A percentile compares a stretch with the other conserved stretches of the same genome.
Conservation (phyloP, 441 rosid genomes). For the Omphalea diandra region DNA sequence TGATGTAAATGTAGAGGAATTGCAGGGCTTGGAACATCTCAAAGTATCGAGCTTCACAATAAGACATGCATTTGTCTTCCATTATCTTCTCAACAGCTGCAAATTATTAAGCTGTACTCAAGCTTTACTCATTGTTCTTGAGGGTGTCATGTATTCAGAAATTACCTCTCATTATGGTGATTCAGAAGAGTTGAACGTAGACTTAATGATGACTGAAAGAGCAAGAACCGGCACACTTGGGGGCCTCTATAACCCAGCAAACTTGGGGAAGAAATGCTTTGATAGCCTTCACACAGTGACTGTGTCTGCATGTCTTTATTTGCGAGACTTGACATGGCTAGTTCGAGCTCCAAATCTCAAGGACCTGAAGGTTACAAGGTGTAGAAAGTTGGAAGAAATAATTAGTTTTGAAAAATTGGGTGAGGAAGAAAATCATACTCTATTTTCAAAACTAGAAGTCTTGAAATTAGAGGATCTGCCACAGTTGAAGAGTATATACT, state of each 20-base stretch:
- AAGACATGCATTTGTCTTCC: neutral
- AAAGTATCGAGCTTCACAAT: slow-evolving; percentile 1
- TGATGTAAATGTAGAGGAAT: too few species aligned
- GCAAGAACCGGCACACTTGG: neutral
- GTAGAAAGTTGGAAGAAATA: slow-evolving; percentile 6
- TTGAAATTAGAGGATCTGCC: neutral
- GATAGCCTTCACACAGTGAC: neutral
- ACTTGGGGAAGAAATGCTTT: neutral
- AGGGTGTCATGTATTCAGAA: too few species aligned
- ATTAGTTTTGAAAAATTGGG: neutral
- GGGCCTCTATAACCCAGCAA: neutral
- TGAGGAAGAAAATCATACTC: neutral
- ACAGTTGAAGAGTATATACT: neutral
- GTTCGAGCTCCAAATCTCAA: slow-evolving; percentile 9
- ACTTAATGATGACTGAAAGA: neutral
- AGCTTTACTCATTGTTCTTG: too few species aligned
- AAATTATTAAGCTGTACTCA: slow-evolving; percentile 4
- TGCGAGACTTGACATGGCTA: slow-evolving; percentile 16
- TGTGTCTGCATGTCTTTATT: neutral
- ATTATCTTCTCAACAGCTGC: slow-evolving; percentile 1
- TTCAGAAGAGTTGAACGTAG: too few species aligned
- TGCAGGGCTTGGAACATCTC: too few species aligned
- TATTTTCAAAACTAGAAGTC: slow-evolving; percentile 1
- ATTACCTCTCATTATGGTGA: too few species aligned
- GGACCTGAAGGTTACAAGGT: neutral